Conservation (phyloP, 164 flowering plant species). For the Vitis vinifera region ASM3070453v1 NC_081812.1:18361001-18361500, state of each 20-base stretch:
- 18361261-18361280: slow-evolving; percentile 33
- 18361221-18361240: slow-evolving; percentile 4
- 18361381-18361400: too few species aligned
- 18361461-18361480: too few species aligned
- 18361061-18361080: background rate
- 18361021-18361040: background rate
- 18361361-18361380: too few species aligned
- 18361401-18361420: too few species aligned
- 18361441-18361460: too few species aligned
- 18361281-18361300: slow-evolving; percentile 25
- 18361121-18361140: too few species aligned
- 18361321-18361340: slow-evolving; percentile 32
- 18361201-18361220: slow-evolving; percentile 14
- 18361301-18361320: slow-evolving; percentile 35
- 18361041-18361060: background rate
- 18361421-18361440: too few species aligned
- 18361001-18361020: background rate
- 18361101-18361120: background rate
- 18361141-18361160: too few species aligned
- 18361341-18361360: slow-evolving; percentile 27
- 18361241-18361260: slow-evolving; percentile 29
- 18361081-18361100: too few species aligned
- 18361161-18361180: background rate
- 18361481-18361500: too few species aligned
- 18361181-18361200: slow-evolving; percentile 10